Evolutionary conservation across 1,284 basidiomycete species (phyloP), one percentile per base, ranked within the genome.

Genomic region (Exsudoporus floridanus): DNA sequence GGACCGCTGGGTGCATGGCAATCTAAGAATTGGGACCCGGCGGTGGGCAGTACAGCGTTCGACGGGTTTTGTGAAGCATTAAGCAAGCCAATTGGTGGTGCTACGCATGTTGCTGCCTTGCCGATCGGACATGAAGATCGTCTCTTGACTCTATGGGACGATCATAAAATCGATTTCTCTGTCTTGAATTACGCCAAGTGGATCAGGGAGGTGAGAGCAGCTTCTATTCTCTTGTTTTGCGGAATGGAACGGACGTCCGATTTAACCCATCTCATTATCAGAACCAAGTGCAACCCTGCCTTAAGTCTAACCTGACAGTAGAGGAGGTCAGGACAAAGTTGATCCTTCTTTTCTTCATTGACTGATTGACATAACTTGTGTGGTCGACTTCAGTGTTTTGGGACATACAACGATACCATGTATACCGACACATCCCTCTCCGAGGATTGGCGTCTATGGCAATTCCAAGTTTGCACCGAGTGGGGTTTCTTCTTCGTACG

Each of bases 401-500:
- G 92, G 16, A 89, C 91, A 0, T 82, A 79, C 53, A 74, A 96
- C 60, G 87, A 88, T 59, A 62, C 74, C 2, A 76, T 82, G 60
- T 96, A 84, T 71, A 78, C 79, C 55, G 76, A 78, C 13, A 81
- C 79, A 0, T 80, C 78, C 13, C 71, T 92, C 7, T 74, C 82
- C 53, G 80, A 90, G 66, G 79, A 77, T 0, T 95, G 92, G 92
- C 79, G 93, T 39, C 76, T 90, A 12, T 98, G 95, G 95, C 69
- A 79, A 2, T 98, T 94, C 80, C 94, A 97, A 70, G 84, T 88
- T 53, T 97, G 93, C 74, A 94, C 90, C 0, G 84, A 95, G 65
- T 98, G 94, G 94, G 95, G 94, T 1, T 98, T 94, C 71, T 94
- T 96, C 67, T 78, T 74, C 5, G 88, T 87, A 58, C 21, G 74